Evolutionary conservation across 495 filamentous ascomycete species (phyloP).

Genomic region (Aspergillus heteromorphus): DNA sequence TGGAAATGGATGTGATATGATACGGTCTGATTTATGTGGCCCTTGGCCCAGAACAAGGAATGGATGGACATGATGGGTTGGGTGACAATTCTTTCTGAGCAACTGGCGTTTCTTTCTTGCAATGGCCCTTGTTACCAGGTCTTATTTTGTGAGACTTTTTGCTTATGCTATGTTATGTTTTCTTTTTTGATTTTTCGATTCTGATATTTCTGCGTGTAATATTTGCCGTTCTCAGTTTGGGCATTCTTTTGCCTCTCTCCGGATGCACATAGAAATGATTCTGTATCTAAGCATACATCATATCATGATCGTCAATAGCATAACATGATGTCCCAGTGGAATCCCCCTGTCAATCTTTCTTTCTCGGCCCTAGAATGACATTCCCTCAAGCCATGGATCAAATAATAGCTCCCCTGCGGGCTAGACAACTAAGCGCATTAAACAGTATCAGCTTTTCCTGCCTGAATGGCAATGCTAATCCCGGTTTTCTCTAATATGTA

Average conservation of each 20-base stretch:
- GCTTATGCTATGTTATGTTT: too few species aligned
- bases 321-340: background rate
- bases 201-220: background rate
- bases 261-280: background rate
- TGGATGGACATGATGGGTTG: background rate
- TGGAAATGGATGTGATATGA: too few species aligned
- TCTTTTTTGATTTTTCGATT: background rate
- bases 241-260: background rate
- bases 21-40: background rate
- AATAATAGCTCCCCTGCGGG: background rate
- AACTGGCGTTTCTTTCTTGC: background rate
- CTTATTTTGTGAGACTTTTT: background rate
- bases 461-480: background rate
- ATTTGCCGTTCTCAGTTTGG: background rate
- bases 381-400: background rate
- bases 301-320: background rate
- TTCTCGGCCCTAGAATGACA: background rate
- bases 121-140: background rate
- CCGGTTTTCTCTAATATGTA: background rate
- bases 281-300: background rate
- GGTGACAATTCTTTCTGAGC: background rate
- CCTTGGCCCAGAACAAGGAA: background rate
- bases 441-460: background rate
- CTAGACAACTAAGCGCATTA: background rate
- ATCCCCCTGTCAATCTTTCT: background rate